Evolutionary conservation across 2,329 filamentous ascomycete genomes (phyloP).

Genomic region (Talaromyces islandicus): DNA sequence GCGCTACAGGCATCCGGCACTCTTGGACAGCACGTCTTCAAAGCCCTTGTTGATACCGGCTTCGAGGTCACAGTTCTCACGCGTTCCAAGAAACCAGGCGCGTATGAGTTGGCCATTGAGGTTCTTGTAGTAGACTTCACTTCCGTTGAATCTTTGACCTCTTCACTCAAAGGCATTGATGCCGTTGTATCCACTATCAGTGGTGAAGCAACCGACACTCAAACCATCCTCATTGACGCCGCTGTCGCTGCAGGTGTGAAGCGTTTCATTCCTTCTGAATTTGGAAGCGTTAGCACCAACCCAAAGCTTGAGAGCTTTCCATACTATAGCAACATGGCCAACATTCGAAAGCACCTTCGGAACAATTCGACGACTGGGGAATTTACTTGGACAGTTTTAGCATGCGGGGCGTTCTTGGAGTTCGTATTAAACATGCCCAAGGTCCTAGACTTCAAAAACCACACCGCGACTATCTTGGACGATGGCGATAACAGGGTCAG

Average conservation of each 20-base stretch:
- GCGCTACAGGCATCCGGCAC: neutral
- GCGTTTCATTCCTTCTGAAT: slow-evolving; percentile 7
- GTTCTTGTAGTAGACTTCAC: neutral
- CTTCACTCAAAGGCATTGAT: neutral
- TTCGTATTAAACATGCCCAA: neutral
- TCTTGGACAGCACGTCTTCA: neutral
- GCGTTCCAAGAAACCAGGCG: neutral
- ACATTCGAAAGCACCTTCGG: neutral
- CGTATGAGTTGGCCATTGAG: neutral
- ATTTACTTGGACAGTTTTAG: neutral
- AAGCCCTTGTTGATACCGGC: neutral
- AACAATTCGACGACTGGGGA: neutral
- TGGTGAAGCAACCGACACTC: neutral
- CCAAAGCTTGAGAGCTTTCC: neutral
- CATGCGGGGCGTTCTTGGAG: neutral
- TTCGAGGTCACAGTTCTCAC: neutral
- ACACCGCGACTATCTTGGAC: neutral
- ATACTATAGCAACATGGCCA: neutral
- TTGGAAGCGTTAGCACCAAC: neutral
- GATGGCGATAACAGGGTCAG: neutral
- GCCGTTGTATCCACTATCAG: neutral
- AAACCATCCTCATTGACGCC: slow-evolving; percentile 4
- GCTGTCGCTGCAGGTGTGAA: slow-evolving; percentile 5
- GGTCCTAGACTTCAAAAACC: neutral
- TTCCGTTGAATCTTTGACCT: neutral